Percentiles rank a stretch among this genome's conserved stretches.
Evolutionary conservation across 768 basidiomycete species (phyloP).

Genomic region (Lentinus brumalis): DNA sequence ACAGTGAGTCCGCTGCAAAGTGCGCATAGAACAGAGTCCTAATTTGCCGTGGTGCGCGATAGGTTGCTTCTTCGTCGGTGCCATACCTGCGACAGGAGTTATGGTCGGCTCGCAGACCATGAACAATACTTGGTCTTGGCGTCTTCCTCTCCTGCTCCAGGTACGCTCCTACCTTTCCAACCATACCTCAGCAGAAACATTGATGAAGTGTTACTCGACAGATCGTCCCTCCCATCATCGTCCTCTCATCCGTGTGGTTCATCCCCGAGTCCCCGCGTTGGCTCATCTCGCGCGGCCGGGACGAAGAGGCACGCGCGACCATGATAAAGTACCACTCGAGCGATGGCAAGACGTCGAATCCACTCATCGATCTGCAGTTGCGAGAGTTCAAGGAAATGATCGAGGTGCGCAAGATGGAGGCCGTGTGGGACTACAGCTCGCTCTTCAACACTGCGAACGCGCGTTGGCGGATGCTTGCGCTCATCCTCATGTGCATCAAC

Average conservation of each 20-base stretch:
- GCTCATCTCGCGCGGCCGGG: slow-evolving; percentile 14
- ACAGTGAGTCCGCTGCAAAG: background rate
- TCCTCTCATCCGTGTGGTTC: background rate
- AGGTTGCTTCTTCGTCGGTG: slow-evolving; percentile 7
- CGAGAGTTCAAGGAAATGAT: slow-evolving; percentile 13
- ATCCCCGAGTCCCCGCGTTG: slow-evolving; percentile 17
- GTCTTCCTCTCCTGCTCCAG: slow-evolving; percentile 75
- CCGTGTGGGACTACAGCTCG: slow-evolving; percentile 2
- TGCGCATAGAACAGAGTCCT: too few species aligned
- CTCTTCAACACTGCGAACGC: background rate
- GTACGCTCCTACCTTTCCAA: slow-evolving; percentile 22
- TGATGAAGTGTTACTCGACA: background rate
- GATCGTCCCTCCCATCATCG: background rate
- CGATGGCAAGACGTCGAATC: slow-evolving; percentile 1
- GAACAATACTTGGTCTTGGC: slow-evolving; percentile 73
- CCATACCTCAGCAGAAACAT: too few species aligned
- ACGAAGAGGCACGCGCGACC: slow-evolving; percentile 12
- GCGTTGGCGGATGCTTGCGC: slow-evolving; percentile 1
- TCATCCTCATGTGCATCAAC: slow-evolving; percentile 5
- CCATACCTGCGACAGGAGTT: slow-evolving; percentile 1
- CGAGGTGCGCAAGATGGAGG: slow-evolving; percentile 4
- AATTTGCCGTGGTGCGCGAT: background rate
- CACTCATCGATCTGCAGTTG: slow-evolving; percentile 14
- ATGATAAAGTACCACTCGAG: slow-evolving; percentile 8
- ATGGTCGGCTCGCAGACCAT: slow-evolving; percentile 70